Conservation (phyloP, 768 basidiomycete genomes). For the Saitozyma podzolica region DNA sequence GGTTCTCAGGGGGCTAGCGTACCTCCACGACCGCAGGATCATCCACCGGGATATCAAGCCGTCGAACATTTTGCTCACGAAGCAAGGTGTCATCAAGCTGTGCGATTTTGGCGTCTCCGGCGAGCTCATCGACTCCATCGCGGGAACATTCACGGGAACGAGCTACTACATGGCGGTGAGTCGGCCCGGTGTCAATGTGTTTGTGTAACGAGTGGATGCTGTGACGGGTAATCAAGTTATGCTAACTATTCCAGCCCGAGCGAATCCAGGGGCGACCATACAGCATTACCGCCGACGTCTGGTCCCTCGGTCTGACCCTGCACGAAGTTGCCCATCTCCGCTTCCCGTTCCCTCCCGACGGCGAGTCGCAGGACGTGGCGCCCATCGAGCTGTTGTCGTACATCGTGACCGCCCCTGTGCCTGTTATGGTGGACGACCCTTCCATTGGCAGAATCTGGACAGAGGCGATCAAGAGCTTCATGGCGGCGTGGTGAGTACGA, state of each 20-base stretch:
- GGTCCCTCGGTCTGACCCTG: constrained; percentile 53
- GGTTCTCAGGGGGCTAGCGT: constrained; percentile 50
- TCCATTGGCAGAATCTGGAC: constrained; percentile 61
- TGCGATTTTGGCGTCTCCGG: constrained; percentile 55
- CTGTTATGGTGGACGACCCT: constrained; percentile 47
- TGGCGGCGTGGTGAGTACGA: constrained; percentile 72
- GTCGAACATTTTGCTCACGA: constrained; percentile 52
- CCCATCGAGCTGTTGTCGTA: constrained; percentile 93
- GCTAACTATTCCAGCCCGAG: constrained; percentile 45
- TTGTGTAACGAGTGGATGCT: background rate
- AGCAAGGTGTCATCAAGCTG: constrained; percentile 50
- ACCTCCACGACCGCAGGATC: constrained; percentile 52
- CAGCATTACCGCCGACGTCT: constrained; percentile 54
- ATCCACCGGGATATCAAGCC: constrained; percentile 55
- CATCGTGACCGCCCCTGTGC: constrained; percentile 62
- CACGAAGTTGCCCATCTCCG: constrained; percentile 53
- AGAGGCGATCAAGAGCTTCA: constrained; percentile 86
- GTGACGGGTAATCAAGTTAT: background rate
- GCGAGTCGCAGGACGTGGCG: constrained; percentile 67
- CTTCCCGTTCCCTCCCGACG: constrained; percentile 54
- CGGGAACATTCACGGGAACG: constrained; percentile 54
- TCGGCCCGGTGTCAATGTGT: constrained; percentile 1
- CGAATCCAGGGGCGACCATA: constrained; percentile 52
- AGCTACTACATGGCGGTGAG: constrained; percentile 55
- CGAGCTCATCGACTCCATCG: constrained; percentile 51